Conservation (phyloP, 495 filamentous ascomycete genomes). For the Neurospora tetrasperma region DNA sequence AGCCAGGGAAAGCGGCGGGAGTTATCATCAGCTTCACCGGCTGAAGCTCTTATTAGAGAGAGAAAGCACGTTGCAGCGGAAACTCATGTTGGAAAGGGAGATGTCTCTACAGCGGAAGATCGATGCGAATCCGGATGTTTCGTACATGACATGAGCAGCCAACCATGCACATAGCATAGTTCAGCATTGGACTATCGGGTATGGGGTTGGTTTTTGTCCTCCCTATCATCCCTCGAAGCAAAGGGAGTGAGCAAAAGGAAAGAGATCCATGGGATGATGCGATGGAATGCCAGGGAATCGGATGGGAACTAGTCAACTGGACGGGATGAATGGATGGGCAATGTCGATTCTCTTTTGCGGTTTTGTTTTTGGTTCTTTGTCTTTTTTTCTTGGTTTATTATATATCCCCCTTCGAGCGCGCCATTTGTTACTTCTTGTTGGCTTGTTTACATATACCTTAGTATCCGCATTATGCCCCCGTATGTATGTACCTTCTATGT, state of each 20-base stretch:
- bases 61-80: background rate
- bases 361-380: background rate
- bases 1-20: background rate
- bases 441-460: slow-evolving; percentile 1
- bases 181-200: background rate
- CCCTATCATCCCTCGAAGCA: background rate
- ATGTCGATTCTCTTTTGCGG: slow-evolving; percentile 3
- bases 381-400: slow-evolving; percentile 4
- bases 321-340: background rate
- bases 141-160: background rate
- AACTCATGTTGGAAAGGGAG: background rate
- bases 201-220: background rate
- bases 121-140: background rate
- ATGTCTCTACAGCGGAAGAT: background rate
- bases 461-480: slow-evolving; percentile 1
- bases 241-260: background rate
- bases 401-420: slow-evolving; percentile 3
- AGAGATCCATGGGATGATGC: background rate
- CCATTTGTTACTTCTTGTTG: slow-evolving; percentile 5
- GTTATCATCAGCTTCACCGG: background rate
- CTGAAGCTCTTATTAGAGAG: background rate
- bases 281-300: background rate
- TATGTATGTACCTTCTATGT: slow-evolving; percentile 3
- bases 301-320: background rate
- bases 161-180: background rate